Percentiles rank a stretch among this genome's conserved stretches.
phyloP scores from a whole-genome alignment of 495 filamentous ascomycete species.

The Penicillium desertorum region DNA sequence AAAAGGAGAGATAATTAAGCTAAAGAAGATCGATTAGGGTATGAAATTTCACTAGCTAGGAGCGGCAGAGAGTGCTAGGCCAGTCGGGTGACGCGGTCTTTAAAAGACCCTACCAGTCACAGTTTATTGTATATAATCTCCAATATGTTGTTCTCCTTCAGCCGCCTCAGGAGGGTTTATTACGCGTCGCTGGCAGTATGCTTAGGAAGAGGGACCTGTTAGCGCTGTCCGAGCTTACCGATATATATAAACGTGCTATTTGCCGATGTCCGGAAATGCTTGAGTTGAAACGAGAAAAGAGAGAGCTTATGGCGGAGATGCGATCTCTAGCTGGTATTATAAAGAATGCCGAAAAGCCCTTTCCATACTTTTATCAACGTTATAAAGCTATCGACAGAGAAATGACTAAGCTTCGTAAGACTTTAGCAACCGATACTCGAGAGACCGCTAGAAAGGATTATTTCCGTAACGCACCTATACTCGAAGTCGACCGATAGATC shows the following conservation, averaged over 20 bases:
- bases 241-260: constrained; percentile 27
- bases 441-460: constrained; percentile 33
- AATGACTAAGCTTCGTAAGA: constrained; percentile 27
- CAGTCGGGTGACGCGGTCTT: constrained; percentile 32
- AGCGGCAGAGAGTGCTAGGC: constrained; percentile 32
- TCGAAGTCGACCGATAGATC: constrained; percentile 32
- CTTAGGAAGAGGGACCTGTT: constrained; percentile 29
- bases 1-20: too few relatives aligned
- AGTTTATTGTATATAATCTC: constrained; percentile 31
- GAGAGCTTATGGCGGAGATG: constrained; percentile 32
- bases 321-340: constrained; percentile 30
- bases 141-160: constrained; percentile 32
- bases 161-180: constrained; percentile 24
- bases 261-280: constrained; percentile 25
- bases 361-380: constrained; percentile 29
- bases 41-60: constrained; percentile 35
- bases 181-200: constrained; percentile 22
- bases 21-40: too few relatives aligned
- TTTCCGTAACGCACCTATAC: constrained; percentile 28
- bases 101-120: constrained; percentile 33
- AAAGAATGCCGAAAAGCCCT: constrained; percentile 22
- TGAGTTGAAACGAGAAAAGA: constrained; percentile 30
- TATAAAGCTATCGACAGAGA: constrained; percentile 25
- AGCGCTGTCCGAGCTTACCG: constrained; percentile 27
- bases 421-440: constrained; percentile 21